Base-by-base conservation (phyloP, 352 stramenopile species). In the Hyaloperonospora brassicae region DNA sequence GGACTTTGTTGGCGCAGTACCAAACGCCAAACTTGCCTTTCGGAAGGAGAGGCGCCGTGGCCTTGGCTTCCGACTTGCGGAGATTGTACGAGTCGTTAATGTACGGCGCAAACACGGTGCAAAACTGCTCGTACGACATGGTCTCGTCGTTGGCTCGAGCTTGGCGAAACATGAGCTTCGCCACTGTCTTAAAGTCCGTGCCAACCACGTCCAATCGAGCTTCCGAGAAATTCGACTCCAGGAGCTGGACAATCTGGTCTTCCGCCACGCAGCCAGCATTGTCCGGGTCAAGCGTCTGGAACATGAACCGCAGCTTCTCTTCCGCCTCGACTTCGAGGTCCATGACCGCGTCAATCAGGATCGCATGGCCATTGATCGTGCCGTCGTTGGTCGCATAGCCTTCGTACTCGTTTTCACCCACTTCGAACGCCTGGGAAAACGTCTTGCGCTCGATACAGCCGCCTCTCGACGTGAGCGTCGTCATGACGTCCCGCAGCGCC, bases 251-350 rank as follows among this genome's bases (percentile, higher is more conserved):
- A 39, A 90, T 68, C 56, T 90, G 82, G 24, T 77, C 67, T 50
- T 76, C 59, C 5, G 76, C 79, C 44, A 93, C 72, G 46, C 59
- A 73, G 13, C 76, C 76, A 6, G 59, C 56, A 35, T 70, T 67
- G 46, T 82, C 65, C 0, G 65, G 61, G 53, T 93, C 82, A 5
- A 93, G 65, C 31, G 79, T 89, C 43, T 93, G 79, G 41, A 93
- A 93, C 53, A 93, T 93, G 55, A 90, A 90, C 24, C 64, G 74
- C 36, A 93, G 67, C 47, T 90, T 93, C 39, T 88, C 78, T 42
- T 93, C 76, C 2, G 59, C 75, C 40, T 62, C 73, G 2, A 93
- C 76, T 43, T 90, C 67, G 11, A 93, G 62, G 17, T 89, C 76
- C 66, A 93, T 68, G 12, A 87, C 79, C n/a, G 78, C 79, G 52